Evolutionary conservation across 1,284 basidiomycete species (phyloP), one percentile per base, ranked within the genome.

Genomic region (Leccinum subrobustum): DNA sequence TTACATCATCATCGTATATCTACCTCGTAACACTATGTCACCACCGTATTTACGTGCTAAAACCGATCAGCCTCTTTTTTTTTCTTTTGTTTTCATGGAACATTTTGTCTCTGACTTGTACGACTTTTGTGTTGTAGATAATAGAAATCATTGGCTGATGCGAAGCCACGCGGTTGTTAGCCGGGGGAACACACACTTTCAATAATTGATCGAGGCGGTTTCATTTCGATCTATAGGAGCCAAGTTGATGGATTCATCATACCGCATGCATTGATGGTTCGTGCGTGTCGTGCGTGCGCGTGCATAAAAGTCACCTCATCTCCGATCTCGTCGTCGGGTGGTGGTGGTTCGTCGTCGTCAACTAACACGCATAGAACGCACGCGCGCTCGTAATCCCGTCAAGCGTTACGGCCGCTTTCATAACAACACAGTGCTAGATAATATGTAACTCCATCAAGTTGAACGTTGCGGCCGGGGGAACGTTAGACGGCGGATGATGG

Each of bases 1-100:
- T 66, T 69, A 70, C 59, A 55, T 37, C 50, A 57, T 50, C 47
- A 50, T 50, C 60, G 56, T 59, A 31, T 47, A 68, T 68, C 67
- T 71, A 71, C 67, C 35, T 48, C 63, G 47, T 69, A 67, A 63
- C 58, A 57, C 57, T 68, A 69, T 67, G 70, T 69, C 62, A 65
- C 56, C 37, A 44, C 61, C 51, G 44, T 68, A 66, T 69, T 67
- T 56, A 54, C 56, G 27, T 55, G 42, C 23, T 50, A 50, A 50
- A 50, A 50, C 65, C 50, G 53, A 51, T 55, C 56, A 50, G n/a
- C 33, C 33, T 33, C 29, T 12, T 31, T 2, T 33, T 4, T 11
- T 33, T 11, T 33, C 27, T 39, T 39, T 39, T 16, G 14, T 16
- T 12, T 16, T 23, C n/a, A 31, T 57, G 55, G 42, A 39, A 54